Percentiles rank a stretch among this genome's conserved stretches.
Conservation (phyloP, 352 stramenopile genomes). For the Phytophthora niederhauseri region DNA sequence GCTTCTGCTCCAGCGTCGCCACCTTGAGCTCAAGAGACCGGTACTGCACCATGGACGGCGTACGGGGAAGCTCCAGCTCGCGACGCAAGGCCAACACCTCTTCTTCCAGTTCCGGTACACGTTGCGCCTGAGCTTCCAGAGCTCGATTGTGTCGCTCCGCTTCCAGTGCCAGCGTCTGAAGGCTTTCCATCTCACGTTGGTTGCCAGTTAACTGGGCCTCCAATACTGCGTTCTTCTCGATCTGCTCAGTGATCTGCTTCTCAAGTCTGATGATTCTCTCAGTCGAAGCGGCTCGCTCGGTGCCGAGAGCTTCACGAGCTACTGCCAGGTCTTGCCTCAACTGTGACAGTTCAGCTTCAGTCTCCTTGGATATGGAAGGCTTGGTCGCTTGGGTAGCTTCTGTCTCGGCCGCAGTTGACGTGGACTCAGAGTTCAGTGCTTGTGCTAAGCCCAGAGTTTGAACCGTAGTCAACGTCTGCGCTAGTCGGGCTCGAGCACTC, state of each 20-base stretch:
- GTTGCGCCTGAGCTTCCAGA: slow-evolving; percentile 38
- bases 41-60: slow-evolving; percentile 84
- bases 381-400: slow-evolving; percentile 3
- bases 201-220: slow-evolving; percentile 33
- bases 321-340: slow-evolving; percentile 17
- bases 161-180: slow-evolving; percentile 34
- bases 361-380: slow-evolving; percentile 11
- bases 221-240: slow-evolving; percentile 24
- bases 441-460: slow-evolving; percentile 34
- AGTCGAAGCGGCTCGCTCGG: slow-evolving; percentile 8
- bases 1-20: slow-evolving; percentile 77
- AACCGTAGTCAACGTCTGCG: slow-evolving; percentile 58
- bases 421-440: slow-evolving; percentile 19
- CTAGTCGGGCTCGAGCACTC: slow-evolving; percentile 60
- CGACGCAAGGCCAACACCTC: slow-evolving; percentile 51
- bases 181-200: slow-evolving; percentile 42
- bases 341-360: slow-evolving; percentile 23
- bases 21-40: slow-evolving; percentile 74
- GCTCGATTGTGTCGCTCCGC: slow-evolving; percentile 37
- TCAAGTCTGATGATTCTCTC: slow-evolving; percentile 30
- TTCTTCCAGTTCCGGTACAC: slow-evolving; percentile 55
- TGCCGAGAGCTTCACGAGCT: slow-evolving; percentile 13
- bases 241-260: slow-evolving; percentile 34
- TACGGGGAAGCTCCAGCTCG: slow-evolving; percentile 60
- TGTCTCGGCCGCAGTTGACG: slow-evolving; percentile 7